Conservation (phyloP, 352 stramenopile species). For the Globisporangium barbulae region DNA sequence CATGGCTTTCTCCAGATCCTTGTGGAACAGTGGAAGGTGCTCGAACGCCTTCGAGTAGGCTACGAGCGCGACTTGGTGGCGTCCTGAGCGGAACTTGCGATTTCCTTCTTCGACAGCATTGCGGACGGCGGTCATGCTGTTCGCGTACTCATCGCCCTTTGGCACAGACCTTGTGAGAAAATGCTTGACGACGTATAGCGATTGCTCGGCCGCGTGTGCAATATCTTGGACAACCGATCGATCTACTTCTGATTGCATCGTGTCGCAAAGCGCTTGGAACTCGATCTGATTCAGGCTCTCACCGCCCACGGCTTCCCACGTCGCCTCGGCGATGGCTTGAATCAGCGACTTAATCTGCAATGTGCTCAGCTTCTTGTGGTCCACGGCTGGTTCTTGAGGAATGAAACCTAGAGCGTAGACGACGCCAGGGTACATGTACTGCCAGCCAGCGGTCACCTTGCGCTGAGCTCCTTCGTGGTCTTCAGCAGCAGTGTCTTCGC, state of each 20-base stretch:
- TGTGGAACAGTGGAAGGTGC: conserved; percentile 63
- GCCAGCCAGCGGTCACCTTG: conserved; percentile 32
- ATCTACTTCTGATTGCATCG: conserved; percentile 35
- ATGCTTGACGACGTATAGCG: conserved; percentile 68
- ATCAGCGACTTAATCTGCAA: conserved; percentile 87
- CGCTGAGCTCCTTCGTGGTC: conserved; percentile 10
- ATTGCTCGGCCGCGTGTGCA: conserved; percentile 33
- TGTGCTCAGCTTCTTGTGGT: conserved; percentile 70
- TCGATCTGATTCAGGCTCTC: conserved; percentile 58
- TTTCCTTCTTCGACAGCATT: conserved; percentile 58
- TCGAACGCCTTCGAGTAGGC: conserved; percentile 60
- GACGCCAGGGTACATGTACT: conserved; percentile 67
- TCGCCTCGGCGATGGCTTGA: conserved; percentile 65
- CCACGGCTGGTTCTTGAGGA: conserved; percentile 30
- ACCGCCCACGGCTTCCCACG: conserved; percentile 56
- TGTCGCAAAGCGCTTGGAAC: conserved; percentile 77
- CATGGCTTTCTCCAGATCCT: conserved; percentile 52
- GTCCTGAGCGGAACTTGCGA: conserved; percentile 41
- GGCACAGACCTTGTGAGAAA: conserved; percentile 57
- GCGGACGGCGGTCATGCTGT: conserved; percentile 45
- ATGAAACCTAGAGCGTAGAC: conserved; percentile 73
- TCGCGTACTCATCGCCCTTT: conserved; percentile 45
- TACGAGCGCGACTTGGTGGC: conserved; percentile 50
- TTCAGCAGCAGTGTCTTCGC: not conserved
- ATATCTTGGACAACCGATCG: conserved; percentile 26